phyloP scores from a whole-genome alignment of 176 grass and related monocot species.

The Aegilops bicornis region DNA sequence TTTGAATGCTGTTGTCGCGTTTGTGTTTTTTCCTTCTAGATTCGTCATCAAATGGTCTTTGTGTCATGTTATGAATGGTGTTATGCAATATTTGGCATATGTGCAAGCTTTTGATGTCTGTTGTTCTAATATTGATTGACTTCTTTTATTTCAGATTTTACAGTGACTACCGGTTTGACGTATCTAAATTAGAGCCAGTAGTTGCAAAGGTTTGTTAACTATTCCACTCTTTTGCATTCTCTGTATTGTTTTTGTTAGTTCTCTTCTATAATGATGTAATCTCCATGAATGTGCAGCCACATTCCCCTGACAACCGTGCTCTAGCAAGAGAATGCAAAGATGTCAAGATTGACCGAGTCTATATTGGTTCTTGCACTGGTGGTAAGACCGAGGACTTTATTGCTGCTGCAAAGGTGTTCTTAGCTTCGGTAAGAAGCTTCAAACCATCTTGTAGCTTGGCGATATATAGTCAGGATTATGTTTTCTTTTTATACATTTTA shows the following conservation, averaged over 20 bases:
- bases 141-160: slow-evolving; percentile 58
- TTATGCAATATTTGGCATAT: background rate
- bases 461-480: background rate
- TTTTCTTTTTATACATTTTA: background rate
- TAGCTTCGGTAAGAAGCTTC: slow-evolving; percentile 74
- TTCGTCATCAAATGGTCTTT: background rate
- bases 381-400: slow-evolving; percentile 94
- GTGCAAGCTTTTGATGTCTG: background rate
- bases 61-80: background rate
- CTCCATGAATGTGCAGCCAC: slow-evolving; percentile 54
- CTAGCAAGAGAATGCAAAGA: slow-evolving; percentile 96
- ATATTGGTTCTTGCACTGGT: slow-evolving; percentile 98
- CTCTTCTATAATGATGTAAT: background rate
- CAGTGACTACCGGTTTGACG: slow-evolving; percentile 82
- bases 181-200: slow-evolving; percentile 90
- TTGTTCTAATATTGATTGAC: slow-evolving; percentile 6
- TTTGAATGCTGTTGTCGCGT: background rate
- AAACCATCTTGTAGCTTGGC: slow-evolving; percentile 4
- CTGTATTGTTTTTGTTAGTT: slow-evolving; percentile 8
- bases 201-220: slow-evolving; percentile 78
- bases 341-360: slow-evolving; percentile 90
- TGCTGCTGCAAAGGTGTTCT: slow-evolving; percentile 87
- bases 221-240: background rate
- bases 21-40: background rate
- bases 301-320: slow-evolving; percentile 95